Evolutionary conservation across 2,329 filamentous ascomycete genomes (phyloP).

Genomic region (Aspergillus ibericus): DNA sequence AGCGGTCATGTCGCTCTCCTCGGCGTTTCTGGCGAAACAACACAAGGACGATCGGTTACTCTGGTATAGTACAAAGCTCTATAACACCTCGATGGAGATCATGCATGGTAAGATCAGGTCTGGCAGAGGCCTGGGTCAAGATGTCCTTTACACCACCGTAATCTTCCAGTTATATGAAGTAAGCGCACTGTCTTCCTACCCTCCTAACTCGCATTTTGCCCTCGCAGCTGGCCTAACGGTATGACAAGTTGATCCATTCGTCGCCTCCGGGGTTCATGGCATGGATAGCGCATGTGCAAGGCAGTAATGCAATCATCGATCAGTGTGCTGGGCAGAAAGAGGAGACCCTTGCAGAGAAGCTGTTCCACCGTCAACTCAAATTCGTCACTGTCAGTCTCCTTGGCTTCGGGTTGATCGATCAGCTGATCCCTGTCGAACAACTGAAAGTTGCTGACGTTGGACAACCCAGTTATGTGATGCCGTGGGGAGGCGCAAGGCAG

Average conservation of each 20-base stretch:
- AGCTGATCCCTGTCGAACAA: neutral
- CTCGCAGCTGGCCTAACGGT: neutral
- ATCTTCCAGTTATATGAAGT: conserved; percentile 25
- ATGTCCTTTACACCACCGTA: conserved; percentile 21
- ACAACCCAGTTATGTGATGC: conserved; percentile 18
- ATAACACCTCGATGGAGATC: conserved; percentile 19
- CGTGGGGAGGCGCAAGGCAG: conserved; percentile 19
- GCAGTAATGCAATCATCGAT: conserved; percentile 19
- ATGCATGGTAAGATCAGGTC: conserved; percentile 16
- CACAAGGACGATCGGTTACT: conserved; percentile 18
- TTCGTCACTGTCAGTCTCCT: conserved; percentile 19
- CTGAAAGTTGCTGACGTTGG: conserved; percentile 5
- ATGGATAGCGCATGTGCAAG: conserved; percentile 25
- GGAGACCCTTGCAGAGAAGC: conserved; percentile 12
- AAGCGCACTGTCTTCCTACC: neutral
- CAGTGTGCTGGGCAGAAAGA: conserved; percentile 10
- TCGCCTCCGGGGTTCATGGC: conserved; percentile 22
- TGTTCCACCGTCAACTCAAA: conserved; percentile 23
- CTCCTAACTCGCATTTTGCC: neutral
- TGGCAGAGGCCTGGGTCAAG: conserved; percentile 15
- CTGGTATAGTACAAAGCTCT: conserved; percentile 19
- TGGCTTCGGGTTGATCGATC: neutral
- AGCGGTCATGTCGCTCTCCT: conserved; percentile 15
- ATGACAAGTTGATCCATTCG: conserved; percentile 19
- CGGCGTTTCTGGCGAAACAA: conserved; percentile 20